These are phyloP conservation scores for Aspergillus cristatus DNA, from an alignment of 495 filamentous ascomycete genomes.

Conservation along the genomic window DNA sequence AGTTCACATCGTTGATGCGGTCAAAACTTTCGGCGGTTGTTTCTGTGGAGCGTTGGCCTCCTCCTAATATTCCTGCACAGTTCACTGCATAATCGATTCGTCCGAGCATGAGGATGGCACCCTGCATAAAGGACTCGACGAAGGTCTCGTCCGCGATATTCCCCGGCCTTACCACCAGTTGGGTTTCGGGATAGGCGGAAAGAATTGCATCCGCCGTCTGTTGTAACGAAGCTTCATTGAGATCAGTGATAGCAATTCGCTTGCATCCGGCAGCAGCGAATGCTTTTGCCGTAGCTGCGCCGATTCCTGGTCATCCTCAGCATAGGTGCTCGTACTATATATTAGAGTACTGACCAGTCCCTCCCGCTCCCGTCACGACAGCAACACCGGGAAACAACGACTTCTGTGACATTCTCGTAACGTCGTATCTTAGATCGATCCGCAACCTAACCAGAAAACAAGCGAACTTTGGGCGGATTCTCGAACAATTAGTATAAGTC, in stretches of 20 bases:
- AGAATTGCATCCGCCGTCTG: constrained; percentile 24
- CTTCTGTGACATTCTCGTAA: neutral
- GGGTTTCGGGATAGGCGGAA: constrained; percentile 15
- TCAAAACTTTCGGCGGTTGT: constrained; percentile 33
- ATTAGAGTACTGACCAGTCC: constrained; percentile 12
- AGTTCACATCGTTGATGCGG: constrained; percentile 42
- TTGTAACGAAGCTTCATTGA: constrained; percentile 27
- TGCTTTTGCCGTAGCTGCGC: constrained; percentile 38
- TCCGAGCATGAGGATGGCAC: constrained; percentile 22
- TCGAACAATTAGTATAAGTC: too few relatives aligned
- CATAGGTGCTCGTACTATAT: neutral
- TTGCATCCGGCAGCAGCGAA: constrained; percentile 44
- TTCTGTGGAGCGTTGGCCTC: constrained; percentile 26
- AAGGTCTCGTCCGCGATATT: constrained; percentile 36
- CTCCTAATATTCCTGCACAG: constrained; percentile 38
- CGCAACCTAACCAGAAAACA: too few relatives aligned
- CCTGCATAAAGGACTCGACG: constrained; percentile 28
- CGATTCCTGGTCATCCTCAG: constrained; percentile 34
- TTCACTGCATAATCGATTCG: constrained; percentile 46
- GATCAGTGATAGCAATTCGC: constrained; percentile 41
- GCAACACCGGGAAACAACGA: constrained; percentile 24
- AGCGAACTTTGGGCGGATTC: too few relatives aligned
- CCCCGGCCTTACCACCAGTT: constrained; percentile 24
- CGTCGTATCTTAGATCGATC: too few relatives aligned
- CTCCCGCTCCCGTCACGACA: constrained; percentile 24